These are phyloP conservation scores for Penicillium sclerotiorum DNA, from an alignment of 2,329 filamentous ascomycete genomes.

Conservation along the genomic window DNA sequence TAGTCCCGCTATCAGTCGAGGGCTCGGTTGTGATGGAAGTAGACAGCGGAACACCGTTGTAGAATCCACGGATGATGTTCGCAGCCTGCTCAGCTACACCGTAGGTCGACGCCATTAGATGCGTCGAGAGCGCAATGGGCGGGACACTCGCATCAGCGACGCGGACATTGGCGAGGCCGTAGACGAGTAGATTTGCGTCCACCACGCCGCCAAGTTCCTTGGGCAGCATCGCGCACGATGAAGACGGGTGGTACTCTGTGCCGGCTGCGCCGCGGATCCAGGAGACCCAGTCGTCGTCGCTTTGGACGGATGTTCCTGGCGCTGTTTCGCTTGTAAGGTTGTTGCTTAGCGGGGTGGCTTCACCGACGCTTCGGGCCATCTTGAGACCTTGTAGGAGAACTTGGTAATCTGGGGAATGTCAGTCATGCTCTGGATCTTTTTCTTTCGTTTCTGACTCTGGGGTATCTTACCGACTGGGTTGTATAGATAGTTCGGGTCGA, in stretches of 20 bases:
- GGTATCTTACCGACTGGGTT: constrained; percentile 31
- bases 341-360: constrained; percentile 23
- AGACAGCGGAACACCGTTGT: constrained; percentile 3
- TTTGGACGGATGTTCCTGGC: constrained; percentile 24
- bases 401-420: constrained; percentile 22
- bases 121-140: constrained; percentile 34
- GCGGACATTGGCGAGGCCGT: constrained; percentile 34
- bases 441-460: too few species aligned
- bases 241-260: constrained; percentile 31
- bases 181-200: constrained; percentile 31
- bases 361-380: constrained; percentile 26
- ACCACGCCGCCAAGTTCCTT: constrained; percentile 30
- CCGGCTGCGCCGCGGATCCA: constrained; percentile 23
- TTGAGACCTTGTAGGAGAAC: constrained; percentile 31
- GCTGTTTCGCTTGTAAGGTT: constrained; percentile 25
- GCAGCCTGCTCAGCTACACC: constrained; percentile 36
- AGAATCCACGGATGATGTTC: constrained; percentile 29
- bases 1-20: not conserved
- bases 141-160: constrained; percentile 34
- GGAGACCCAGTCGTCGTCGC: constrained; percentile 27
- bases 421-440: too few species aligned
- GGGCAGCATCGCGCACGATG: constrained; percentile 33
- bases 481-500: constrained; percentile 31
- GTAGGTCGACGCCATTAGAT: constrained; percentile 40
- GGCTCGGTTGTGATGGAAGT: not conserved